Percentiles rank a stretch among this genome's conserved stretches.
Evolutionary conservation across 495 filamentous ascomycete genomes (phyloP).

Genomic region (Daldinia bambusicola): DNA sequence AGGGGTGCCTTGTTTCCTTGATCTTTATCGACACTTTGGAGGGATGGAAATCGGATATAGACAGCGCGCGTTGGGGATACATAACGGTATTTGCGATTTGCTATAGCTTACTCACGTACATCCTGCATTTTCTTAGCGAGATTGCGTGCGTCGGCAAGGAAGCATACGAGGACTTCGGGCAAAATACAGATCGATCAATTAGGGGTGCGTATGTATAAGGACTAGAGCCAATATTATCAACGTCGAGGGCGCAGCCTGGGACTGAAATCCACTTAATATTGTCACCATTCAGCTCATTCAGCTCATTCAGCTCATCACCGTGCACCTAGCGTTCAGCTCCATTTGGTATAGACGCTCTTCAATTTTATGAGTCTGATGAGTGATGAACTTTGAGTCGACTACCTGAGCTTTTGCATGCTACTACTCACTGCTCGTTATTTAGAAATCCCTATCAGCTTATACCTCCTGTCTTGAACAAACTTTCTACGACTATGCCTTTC

Average conservation of each 20-base stretch:
- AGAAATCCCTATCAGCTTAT: too few species aligned
- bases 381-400: neutral
- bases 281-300: neutral
- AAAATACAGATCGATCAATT: conserved; percentile 24
- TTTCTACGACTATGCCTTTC: too few species aligned
- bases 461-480: too few species aligned
- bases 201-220: conserved; percentile 51
- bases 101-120: conserved; percentile 27
- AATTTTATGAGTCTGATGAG: neutral
- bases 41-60: conserved; percentile 38
- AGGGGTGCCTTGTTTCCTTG: conserved; percentile 9
- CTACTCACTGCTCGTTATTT: too few species aligned
- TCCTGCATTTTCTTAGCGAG: conserved; percentile 28
- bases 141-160: conserved; percentile 20
- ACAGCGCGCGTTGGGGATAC: conserved; percentile 28
- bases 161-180: conserved; percentile 16
- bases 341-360: neutral
- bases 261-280: conserved; percentile 2
- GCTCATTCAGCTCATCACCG: neutral
- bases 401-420: neutral
- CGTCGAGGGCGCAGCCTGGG: conserved; percentile 10
- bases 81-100: conserved; percentile 26
- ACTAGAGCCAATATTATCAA: conserved; percentile 62
- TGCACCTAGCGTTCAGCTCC: neutral
- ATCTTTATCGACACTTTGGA: conserved; percentile 19